A percentile compares a stretch with the other conserved stretches of the same genome.
Conservation (phyloP, 768 basidiomycete genomes). For the Leccinum imitatum region DNA sequence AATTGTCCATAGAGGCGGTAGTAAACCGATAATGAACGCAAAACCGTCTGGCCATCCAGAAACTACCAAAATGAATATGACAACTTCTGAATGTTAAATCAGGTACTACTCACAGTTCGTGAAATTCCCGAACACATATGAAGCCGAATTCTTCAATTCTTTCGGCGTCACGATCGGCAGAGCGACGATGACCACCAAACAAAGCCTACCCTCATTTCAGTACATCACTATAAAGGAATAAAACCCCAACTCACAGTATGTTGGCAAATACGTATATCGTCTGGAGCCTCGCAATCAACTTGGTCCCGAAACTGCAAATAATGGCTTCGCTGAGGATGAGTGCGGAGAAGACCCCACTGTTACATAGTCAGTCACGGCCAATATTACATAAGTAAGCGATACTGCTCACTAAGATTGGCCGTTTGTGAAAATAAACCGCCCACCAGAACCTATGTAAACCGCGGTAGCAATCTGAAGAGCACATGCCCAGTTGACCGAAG, state of each 20-base stretch:
- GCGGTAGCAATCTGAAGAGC: slow-evolving; percentile 65
- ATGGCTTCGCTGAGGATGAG: slow-evolving; percentile 60
- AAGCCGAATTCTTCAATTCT: slow-evolving; percentile 57
- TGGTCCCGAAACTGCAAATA: slow-evolving; percentile 64
- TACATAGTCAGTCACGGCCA: slow-evolving; percentile 34
- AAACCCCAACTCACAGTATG: slow-evolving; percentile 30
- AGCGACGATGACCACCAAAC: slow-evolving; percentile 45
- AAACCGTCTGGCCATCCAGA: slow-evolving; percentile 45
- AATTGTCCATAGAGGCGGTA: slow-evolving; percentile 47
- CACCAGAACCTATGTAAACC: slow-evolving; percentile 49
- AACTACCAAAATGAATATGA: slow-evolving; percentile 19
- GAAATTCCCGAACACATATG: slow-evolving; percentile 59
- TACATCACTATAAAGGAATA: not conserved
- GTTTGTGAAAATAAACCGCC: slow-evolving; percentile 35
- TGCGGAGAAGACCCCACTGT: slow-evolving; percentile 62
- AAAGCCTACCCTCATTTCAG: slow-evolving; percentile 6
- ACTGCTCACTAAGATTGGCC: slow-evolving; percentile 43
- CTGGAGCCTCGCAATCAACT: slow-evolving; percentile 63
- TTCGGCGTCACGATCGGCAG: slow-evolving; percentile 60
- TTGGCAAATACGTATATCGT: slow-evolving; percentile 45
- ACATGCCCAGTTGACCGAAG: slow-evolving; percentile 65
- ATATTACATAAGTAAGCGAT: not conserved
- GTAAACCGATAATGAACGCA: slow-evolving; percentile 45
- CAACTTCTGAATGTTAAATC: not conserved
- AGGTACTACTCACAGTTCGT: slow-evolving; percentile 45